phyloP scores from a whole-genome alignment of 129 eudicot species.

The Lactuca saligna region DNA sequence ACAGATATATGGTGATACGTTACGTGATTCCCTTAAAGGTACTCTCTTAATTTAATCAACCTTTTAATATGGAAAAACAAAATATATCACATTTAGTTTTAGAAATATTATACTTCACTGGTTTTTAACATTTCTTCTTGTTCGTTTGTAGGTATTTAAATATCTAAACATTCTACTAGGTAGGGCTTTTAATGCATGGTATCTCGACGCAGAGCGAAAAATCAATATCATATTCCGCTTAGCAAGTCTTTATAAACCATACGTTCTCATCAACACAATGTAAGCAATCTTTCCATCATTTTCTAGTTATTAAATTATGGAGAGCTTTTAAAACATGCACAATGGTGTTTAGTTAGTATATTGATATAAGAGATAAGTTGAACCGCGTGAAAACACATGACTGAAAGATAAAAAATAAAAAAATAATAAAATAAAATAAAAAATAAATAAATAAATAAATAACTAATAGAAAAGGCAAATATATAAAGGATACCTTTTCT shows the following conservation, averaged over 20 bases:
- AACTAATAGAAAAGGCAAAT: too few relatives aligned
- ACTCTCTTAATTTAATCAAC: too few relatives aligned
- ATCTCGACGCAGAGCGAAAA: neutral
- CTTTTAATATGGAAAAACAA: too few relatives aligned
- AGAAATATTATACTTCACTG: neutral
- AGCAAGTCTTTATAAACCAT: conserved; percentile 21
- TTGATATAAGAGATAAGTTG: too few relatives aligned
- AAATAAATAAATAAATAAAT: too few relatives aligned
- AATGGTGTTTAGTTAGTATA: too few relatives aligned
- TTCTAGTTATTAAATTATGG: neutral
- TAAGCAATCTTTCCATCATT: neutral
- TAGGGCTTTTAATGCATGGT: conserved; percentile 6
- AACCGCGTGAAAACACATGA: too few relatives aligned
- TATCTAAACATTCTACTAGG: conserved; percentile 18
- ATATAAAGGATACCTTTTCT: too few relatives aligned
- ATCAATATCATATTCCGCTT: conserved; percentile 11
- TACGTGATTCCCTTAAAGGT: conserved; percentile 12
- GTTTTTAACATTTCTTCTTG: neutral
- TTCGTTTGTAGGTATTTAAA: neutral
- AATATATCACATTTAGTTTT: too few relatives aligned
- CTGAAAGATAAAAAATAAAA: too few relatives aligned
- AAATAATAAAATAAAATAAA: too few relatives aligned
- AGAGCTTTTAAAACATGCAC: neutral
- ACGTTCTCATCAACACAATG: neutral
- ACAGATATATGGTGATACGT: neutral